A percentile compares a stretch with the other conserved stretches of the same genome.
These are phyloP conservation scores for Cylindrotheca closterium DNA, from an alignment of 108 stramenopile species.

Conservation along the genomic window DNA sequence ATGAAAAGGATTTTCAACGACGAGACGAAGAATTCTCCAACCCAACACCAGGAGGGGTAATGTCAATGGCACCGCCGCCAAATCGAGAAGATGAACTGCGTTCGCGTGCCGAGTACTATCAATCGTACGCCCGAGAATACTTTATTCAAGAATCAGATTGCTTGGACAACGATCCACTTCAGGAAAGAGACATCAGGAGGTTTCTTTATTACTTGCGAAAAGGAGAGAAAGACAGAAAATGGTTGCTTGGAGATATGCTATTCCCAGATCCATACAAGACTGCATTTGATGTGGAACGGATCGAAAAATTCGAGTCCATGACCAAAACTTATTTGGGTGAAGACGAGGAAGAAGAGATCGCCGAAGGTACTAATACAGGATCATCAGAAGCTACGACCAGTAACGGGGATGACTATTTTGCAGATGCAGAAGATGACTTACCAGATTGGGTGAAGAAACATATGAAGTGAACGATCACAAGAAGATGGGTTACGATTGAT, in stretches of 20 bases:
- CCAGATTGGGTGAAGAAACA: conserved; percentile 35
- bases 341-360: no score
- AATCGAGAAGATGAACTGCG: conserved; percentile 73
- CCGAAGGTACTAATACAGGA: conserved; percentile 14
- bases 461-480: conserved; percentile 1
- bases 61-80: conserved; percentile 71
- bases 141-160: conserved; percentile 73
- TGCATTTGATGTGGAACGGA: conserved; percentile 38
- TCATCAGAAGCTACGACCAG: not conserved
- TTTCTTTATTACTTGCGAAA: conserved; percentile 70
- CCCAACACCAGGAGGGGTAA: conserved; percentile 17
- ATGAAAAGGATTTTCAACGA: conserved; percentile 62
- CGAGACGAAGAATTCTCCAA: conserved; percentile 52
- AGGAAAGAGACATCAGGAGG: conserved; percentile 56
- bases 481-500: no score
- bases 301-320: conserved; percentile 47
- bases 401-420: conserved; percentile 45
- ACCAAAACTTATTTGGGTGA: conserved; percentile 39
- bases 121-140: conserved; percentile 63
- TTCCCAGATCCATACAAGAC: conserved; percentile 67
- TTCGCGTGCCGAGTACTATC: conserved; percentile 77
- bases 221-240: conserved; percentile 76
- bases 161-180: conserved; percentile 62
- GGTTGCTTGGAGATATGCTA: conserved; percentile 77
- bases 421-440: conserved; percentile 41